Evolutionary conservation across 306 rosid species (phyloP).

Genomic region (Dalbergia cochinchinensis): DNA sequence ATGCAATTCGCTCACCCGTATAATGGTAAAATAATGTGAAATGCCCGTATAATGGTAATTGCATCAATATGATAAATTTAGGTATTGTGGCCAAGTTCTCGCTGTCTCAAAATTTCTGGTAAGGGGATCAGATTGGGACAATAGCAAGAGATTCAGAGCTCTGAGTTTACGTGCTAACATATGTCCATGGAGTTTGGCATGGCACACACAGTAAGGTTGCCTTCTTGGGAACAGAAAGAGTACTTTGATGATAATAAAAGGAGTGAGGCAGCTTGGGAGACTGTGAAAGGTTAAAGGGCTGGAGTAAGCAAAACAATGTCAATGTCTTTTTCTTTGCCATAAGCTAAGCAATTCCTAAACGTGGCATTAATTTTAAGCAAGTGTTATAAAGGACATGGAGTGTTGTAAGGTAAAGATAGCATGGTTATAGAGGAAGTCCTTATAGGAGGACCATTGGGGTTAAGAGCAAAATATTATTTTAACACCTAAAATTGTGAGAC

Average conservation of each 20-base stretch:
- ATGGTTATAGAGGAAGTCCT: too few relatives aligned
- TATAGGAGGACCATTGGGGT: too few relatives aligned
- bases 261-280: slow-evolving; percentile 68
- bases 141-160: slow-evolving; percentile 83
- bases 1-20: too few relatives aligned
- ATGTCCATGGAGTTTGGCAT: slow-evolving; percentile 50
- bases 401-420: slow-evolving; percentile 50
- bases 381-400: slow-evolving; percentile 29
- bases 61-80: slow-evolving; percentile 37
- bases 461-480: too few relatives aligned
- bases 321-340: slow-evolving; percentile 47
- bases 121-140: slow-evolving; percentile 54
- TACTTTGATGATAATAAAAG: slow-evolving; percentile 59
- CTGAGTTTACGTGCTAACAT: slow-evolving; percentile 49
- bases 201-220: slow-evolving; percentile 47
- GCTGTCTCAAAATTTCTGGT: slow-evolving; percentile 9
- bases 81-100: slow-evolving; percentile 13
- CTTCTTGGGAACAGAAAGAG: slow-evolving; percentile 65
- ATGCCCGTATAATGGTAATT: neutral
- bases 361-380: slow-evolving; percentile 44
- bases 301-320: slow-evolving; percentile 63
- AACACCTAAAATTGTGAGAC: too few relatives aligned
- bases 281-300: slow-evolving; percentile 73
- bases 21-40: neutral
- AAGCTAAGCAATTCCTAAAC: slow-evolving; percentile 39